These are phyloP conservation scores for Apiotrichum laibachii DNA, from an alignment of 1,284 basidiomycete species.

Conservation along the genomic window DNA sequence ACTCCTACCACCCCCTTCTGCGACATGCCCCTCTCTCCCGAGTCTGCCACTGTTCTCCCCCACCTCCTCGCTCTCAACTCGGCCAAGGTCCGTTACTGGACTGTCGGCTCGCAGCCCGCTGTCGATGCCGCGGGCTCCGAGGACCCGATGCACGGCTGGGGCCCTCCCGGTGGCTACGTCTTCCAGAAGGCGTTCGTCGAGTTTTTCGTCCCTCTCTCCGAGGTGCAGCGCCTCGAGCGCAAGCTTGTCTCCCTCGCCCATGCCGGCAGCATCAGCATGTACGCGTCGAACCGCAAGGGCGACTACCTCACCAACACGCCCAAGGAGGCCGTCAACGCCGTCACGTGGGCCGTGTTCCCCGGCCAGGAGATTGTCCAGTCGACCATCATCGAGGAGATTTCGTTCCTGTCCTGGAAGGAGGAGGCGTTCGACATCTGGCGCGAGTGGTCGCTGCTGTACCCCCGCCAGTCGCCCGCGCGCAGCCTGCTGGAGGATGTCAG, in stretches of 20 bases:
- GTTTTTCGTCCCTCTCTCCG: slow-evolving; percentile 73
- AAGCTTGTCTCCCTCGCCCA: slow-evolving; percentile 26
- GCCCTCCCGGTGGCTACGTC: slow-evolving; percentile 85
- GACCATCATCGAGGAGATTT: slow-evolving; percentile 94
- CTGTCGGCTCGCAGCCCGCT: slow-evolving; percentile 93
- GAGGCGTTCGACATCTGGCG: slow-evolving; percentile 97
- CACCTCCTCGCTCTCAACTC: slow-evolving; percentile 71
- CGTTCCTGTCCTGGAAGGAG: slow-evolving; percentile 98
- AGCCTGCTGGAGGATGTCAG: slow-evolving; percentile 68
- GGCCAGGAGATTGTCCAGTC: slow-evolving; percentile 97
- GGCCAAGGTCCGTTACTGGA: slow-evolving; percentile 76
- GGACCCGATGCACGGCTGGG: slow-evolving; percentile 84
- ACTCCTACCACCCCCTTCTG: slow-evolving; percentile 84
- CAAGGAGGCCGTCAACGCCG: slow-evolving; percentile 91
- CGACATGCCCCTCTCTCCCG: slow-evolving; percentile 73
- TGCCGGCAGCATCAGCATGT: slow-evolving; percentile 66
- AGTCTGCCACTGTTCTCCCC: slow-evolving; percentile 77
- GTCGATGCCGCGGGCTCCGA: slow-evolving; percentile 75
- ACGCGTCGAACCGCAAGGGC: slow-evolving; percentile 79
- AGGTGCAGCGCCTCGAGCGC: slow-evolving; percentile 65
- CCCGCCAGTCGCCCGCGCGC: slow-evolving; percentile 70
- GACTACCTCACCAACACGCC: slow-evolving; percentile 90
- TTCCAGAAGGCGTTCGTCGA: slow-evolving; percentile 98
- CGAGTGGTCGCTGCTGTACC: slow-evolving; percentile 88
- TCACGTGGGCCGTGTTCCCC: slow-evolving; percentile 99